Conservation (phyloP, 768 basidiomycete genomes). For the Pseudohyphozyma bogoriensis region DNA sequence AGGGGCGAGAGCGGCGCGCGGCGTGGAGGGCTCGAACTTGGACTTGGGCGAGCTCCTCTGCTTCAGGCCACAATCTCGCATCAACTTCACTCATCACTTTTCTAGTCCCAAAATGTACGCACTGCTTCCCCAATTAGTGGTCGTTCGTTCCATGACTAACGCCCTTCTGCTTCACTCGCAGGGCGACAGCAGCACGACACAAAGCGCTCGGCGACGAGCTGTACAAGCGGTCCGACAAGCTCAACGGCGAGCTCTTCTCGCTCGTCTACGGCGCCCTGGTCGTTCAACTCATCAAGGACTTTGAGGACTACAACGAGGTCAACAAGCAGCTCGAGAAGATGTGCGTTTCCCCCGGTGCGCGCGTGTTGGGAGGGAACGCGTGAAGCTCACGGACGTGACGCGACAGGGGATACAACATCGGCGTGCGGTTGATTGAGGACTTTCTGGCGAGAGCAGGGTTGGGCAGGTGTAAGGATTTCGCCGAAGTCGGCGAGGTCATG, state of each 20-base stretch:
- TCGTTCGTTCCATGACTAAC: too few relatives aligned
- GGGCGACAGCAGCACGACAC: conserved; percentile 18
- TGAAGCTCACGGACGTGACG: background rate
- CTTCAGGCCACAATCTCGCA: too few relatives aligned
- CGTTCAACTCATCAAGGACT: conserved; percentile 96
- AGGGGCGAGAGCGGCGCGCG: too few relatives aligned
- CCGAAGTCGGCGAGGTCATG: conserved; percentile 88
- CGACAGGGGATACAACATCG: conserved; percentile 95
- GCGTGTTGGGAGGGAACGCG: background rate
- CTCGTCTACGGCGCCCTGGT: conserved; percentile 95
- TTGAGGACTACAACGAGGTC: conserved; percentile 84
- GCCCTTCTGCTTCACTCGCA: background rate
- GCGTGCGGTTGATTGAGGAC: conserved; percentile 89
- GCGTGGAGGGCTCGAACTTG: background rate
- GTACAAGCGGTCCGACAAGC: conserved; percentile 8
- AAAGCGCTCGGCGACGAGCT: conserved; percentile 78
- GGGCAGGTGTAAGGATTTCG: conserved; percentile 85
- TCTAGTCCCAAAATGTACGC: too few relatives aligned
- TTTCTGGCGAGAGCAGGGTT: conserved; percentile 87
- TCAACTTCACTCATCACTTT: background rate
- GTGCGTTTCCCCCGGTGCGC: conserved; percentile 25
- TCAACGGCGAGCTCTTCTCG: conserved; percentile 97
- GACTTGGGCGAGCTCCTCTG: background rate
- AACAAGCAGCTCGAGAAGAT: conserved; percentile 86
- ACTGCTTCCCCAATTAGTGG: too few relatives aligned